Base-by-base conservation (phyloP, 2,329 filamentous ascomycete species). In the Penicillium oxalicum region DNA sequence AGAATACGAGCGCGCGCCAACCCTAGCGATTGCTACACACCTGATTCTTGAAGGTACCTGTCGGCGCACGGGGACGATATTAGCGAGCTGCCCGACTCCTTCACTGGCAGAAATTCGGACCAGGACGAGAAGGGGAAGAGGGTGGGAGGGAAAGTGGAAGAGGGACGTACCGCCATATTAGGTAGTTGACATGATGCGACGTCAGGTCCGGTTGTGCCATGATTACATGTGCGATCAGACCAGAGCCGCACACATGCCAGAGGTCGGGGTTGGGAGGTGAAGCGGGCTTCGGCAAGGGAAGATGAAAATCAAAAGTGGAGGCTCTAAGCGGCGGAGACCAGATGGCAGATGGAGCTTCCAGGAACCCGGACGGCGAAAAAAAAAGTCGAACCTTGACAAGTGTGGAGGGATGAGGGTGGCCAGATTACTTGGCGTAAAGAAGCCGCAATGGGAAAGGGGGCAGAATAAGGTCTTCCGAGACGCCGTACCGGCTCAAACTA, bases 101-200 rank as follows among this genome's bases (percentile, higher is more conserved):
- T 7, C 8, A 5, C 29, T 32, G 2, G 29, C 7, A 32, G 29
- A 11, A 7, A 11, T 4, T 11, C 2, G 29, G 29, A 11, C 8
- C 29, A 32, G 11, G 11, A 27, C 34, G 43, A 58, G 32, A 52
- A 56, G 47, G 58, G 50, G 39, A 47, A 40, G 37, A 27, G 26
- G 26, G 36, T 49, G 51, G 32, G 26, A 43, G 40, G 13, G 43
- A 38, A 40, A 44, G 46, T 25, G 18, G 18, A 18, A 18, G 18
- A 18, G 18, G 18, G 18, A 68, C 74, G 48, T 77, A 84, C 76
- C 81, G 81, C 77, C 81, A 83, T 68, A 86, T 82, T 63, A 85
- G 72, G 70, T 84, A 84, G 71, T 85, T 86, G 64, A 86, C 76
- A 66, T 84, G 80, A 72, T 84, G 74, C 61, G 68, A 72, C 54